phyloP scores from a whole-genome alignment of 1,139 yeast genomes.

The Yamadazyma conglobata region DNA sequence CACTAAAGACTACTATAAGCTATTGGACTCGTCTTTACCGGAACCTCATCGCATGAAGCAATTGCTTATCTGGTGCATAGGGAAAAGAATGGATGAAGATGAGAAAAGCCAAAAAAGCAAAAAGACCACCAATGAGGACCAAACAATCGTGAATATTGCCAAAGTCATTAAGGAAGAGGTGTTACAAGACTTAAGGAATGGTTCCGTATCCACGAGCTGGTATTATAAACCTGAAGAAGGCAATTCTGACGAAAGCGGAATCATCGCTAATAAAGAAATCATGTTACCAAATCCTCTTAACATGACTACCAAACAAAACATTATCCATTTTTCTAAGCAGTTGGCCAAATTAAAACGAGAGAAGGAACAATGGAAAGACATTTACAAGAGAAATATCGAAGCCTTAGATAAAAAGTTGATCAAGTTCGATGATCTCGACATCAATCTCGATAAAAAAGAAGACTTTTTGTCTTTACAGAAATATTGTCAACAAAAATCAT shows the following conservation, averaged over 20 bases:
- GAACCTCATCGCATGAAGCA: conserved; percentile 76
- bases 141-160: conserved; percentile 51
- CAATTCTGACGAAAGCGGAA: conserved; percentile 15
- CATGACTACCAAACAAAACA: conserved; percentile 43
- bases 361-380: conserved; percentile 46
- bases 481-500: conserved; percentile 5
- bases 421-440: conserved; percentile 10
- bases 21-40: conserved; percentile 58
- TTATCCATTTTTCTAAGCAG: conserved; percentile 44
- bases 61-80: conserved; percentile 65
- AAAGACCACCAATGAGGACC: conserved; percentile 25
- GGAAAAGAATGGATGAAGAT: conserved; percentile 43
- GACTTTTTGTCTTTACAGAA: conserved; percentile 9
- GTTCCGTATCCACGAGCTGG: conserved; percentile 66
- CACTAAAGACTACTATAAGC: conserved; percentile 55
- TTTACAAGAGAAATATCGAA: conserved; percentile 21
- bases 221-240: conserved; percentile 40
- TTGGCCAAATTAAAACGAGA: conserved; percentile 44
- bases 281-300: conserved; percentile 58
- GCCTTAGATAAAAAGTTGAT: conserved; percentile 17
- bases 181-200: conserved; percentile 54
- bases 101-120: conserved; percentile 25
- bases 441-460: neutral
- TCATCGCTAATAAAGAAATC: conserved; percentile 21
- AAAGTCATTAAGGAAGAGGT: conserved; percentile 65